Conservation (phyloP, 257 asterid genomes). For the Nicotiana noctiflora region DNA sequence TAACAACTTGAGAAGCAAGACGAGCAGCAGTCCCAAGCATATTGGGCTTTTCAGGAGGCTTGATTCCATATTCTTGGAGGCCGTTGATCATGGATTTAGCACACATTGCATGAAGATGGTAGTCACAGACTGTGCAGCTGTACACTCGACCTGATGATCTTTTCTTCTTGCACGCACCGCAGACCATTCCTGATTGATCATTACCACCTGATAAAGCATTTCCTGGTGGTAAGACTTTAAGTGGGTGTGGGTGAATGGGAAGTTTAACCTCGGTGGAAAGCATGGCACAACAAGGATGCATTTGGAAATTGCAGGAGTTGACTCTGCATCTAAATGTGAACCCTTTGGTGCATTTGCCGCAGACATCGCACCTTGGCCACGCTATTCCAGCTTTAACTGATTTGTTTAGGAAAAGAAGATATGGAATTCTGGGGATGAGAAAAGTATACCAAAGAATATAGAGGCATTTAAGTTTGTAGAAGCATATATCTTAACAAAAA, state of each 20-base stretch:
- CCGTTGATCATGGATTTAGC: slow-evolving; percentile 66
- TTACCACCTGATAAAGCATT: slow-evolving; percentile 5
- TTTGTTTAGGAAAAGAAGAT: not conserved
- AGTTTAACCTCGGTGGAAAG: slow-evolving; percentile 40
- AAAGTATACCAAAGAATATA: not conserved
- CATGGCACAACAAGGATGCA: slow-evolving; percentile 92
- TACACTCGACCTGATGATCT: slow-evolving; percentile 49
- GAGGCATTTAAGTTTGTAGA: not conserved
- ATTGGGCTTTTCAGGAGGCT: slow-evolving; percentile 56
- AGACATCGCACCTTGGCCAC: slow-evolving; percentile 68
- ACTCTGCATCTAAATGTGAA: slow-evolving; percentile 65
- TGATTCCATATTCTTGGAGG: slow-evolving; percentile 47
- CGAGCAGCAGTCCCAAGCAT: slow-evolving; percentile 57
- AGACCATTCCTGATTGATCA: slow-evolving; percentile 7
- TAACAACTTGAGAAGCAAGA: slow-evolving; percentile 62
- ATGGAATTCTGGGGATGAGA: not conserved
- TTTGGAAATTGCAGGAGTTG: slow-evolving; percentile 63
- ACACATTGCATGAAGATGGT: slow-evolving; percentile 67
- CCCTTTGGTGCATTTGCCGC: slow-evolving; percentile 61
- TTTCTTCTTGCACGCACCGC: slow-evolving; percentile 59
- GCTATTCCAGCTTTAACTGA: slow-evolving; percentile 43
- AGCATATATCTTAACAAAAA: not conserved
- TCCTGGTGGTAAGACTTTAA: slow-evolving; percentile 40
- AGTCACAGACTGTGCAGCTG: slow-evolving; percentile 56
- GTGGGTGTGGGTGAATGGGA: slow-evolving; percentile 40